phyloP scores from a whole-genome alignment of 495 filamentous ascomycete species.

The Trichoderma reesei region DNA sequence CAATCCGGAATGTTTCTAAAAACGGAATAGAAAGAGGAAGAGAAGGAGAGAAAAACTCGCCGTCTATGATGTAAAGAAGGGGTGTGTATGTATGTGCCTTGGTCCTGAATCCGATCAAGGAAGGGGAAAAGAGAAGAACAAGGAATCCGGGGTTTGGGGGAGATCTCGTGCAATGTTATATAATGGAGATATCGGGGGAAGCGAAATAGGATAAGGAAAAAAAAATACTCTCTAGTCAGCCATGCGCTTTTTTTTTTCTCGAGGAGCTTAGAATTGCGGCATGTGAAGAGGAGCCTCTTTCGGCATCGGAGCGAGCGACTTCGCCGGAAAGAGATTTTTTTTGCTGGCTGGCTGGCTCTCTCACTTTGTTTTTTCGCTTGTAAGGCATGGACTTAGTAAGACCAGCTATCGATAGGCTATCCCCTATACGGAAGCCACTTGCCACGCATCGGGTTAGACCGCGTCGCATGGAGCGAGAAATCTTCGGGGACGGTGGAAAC shows the following conservation, averaged over 20 bases:
- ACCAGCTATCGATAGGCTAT: neutral
- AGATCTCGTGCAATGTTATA: neutral
- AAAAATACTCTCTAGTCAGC: neutral
- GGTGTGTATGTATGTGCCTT: too few species aligned
- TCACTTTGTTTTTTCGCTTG: too few species aligned
- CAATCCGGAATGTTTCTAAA: too few species aligned
- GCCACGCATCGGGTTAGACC: neutral
- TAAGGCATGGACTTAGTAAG: neutral
- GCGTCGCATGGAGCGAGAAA: neutral
- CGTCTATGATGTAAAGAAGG: too few species aligned
- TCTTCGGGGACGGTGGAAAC: constrained; percentile 1
- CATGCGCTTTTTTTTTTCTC: neutral
- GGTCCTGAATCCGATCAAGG: too few species aligned
- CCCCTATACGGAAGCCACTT: neutral
- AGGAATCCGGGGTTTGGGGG: neutral
- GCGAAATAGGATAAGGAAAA: neutral
- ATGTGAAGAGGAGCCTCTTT: neutral
- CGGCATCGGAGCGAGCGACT: constrained; percentile 4
- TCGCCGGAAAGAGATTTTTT: neutral
- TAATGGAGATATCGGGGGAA: too few species aligned
- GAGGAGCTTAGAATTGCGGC: neutral
- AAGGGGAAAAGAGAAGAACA: neutral
- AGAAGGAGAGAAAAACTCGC: neutral
- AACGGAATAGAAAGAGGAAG: too few species aligned
- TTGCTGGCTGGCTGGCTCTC: neutral